Base-by-base conservation (phyloP, 108 stramenopile genomes). In the Conticribra weissflogii region DNA sequence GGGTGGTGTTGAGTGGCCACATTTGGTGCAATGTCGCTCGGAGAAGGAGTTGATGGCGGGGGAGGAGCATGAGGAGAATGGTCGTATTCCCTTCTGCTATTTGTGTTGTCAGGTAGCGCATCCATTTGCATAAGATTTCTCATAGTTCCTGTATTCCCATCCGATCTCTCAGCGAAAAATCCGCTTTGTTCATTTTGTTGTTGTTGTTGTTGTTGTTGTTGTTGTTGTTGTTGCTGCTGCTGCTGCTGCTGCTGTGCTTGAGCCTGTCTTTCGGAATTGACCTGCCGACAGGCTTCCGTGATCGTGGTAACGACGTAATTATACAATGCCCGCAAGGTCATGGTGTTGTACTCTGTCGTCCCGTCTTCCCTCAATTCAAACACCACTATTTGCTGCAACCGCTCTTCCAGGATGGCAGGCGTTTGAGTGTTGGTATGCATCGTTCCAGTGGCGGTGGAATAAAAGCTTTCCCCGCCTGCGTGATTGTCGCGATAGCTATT, bases 321-420 rank as follows among this genome's bases (percentile, higher is more conserved):
- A 72, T 92, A 88, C 34, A 92, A 65, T 7, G 68, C 70, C 16
- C 91, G 59, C 27, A 90, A 65, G 15, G 79, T 88, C 79, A 85
- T 81, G 54, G 70, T 81, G 1, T 22, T 34, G 33, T 86, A 83
- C 23, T 81, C 66, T 3, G 68, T 65, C 3, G 46, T 30, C 25
- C 90, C 90, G 57, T 87, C 81, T 58, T 88, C 79, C 21, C 68
- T 67, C 21, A 91, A 65, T 60, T 88, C 90, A 33, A 91, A 87
- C 19, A 91, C 85, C 48, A 88, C 68, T 21, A 91, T 71, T 45
- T 88, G 86, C 36, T 88, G 82, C 48, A 91, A 61, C 2, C 90
- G 76, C 21, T 82, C 86, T 34, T 85, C 71, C 22, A 63, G 52
- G 21, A 48, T 24, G 8, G 54, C 36, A 12, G 36, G 36, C 8